phyloP scores from a whole-genome alignment of 192 early-diverging fungal species.

The Neocallimastix lanati region DNA sequence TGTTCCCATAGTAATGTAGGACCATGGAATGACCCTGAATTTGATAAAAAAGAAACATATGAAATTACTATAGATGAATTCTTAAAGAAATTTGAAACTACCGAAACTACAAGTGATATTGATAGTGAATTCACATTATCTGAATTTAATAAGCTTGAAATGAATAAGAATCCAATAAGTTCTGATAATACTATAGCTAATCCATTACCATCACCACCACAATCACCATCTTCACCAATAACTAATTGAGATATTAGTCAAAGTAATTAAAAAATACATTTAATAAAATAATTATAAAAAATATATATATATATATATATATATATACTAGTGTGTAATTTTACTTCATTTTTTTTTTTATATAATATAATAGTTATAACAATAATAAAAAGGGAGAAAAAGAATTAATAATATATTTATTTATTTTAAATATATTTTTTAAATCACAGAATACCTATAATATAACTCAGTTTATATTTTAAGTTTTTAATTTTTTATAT shows the following conservation, averaged over 20 bases:
- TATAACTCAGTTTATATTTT: too few species aligned
- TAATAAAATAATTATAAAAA: neutral
- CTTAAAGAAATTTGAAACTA: neutral
- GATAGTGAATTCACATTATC: neutral
- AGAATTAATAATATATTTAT: too few species aligned
- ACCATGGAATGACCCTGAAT: conserved; percentile 19
- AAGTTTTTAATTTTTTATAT: too few species aligned
- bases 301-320: too few species aligned
- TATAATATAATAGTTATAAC: too few species aligned
- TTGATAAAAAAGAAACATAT: neutral
- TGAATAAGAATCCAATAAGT: neutral
- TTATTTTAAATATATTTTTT: too few species aligned
- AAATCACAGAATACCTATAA: too few species aligned
- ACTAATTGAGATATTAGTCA: neutral
- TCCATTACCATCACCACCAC: neutral
- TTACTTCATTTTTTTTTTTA: too few species aligned
- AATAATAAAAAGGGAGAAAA: too few species aligned
- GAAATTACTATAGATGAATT: neutral
- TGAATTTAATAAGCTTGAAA: neutral
- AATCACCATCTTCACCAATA: neutral
- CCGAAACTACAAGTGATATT: neutral
- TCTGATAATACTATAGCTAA: neutral
- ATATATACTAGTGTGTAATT: too few species aligned
- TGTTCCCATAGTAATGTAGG: conserved; percentile 24
- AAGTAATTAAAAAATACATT: neutral